Evolutionary conservation across 768 basidiomycete genomes (phyloP), one percentile per base, ranked within the genome.

Genomic region (Kwoniella heveanensis): DNA sequence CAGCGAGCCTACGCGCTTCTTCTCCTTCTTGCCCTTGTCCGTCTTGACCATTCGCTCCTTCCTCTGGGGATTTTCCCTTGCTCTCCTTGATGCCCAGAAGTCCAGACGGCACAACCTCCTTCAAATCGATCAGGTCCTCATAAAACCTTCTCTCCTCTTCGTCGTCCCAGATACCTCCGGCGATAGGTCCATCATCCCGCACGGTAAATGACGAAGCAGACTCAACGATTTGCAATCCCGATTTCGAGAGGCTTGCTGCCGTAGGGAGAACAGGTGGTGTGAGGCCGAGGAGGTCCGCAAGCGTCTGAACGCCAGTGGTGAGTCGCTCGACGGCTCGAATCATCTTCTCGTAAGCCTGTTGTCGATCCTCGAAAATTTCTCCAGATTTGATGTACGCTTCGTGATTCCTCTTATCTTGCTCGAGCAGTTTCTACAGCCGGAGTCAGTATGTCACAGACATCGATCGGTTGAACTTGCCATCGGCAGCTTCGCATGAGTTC

Each of bases 351-450:
- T 99, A 99, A 10, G 91, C 92, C 80, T 98, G 94, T 78, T 98
- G 95, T 32, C 96, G 87, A 79, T 99, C 96, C 76, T 99, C 96
- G 70, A 99, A 99, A 66, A 99, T 97, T 80, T 99, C 95, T 26
- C 96, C 96, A 2, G 94, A 97, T 30, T 94, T 91, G 69, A 99
- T 98, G 77, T 99, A 99, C 61, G 96, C 96, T 83, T 99, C 96
- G 77, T 98, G 95, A 73, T 99, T 99, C 54, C 90, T 85, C 66
- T 88, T 88, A 79, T 98, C 96, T 81, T 96, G 94, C 68, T 96
- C 92, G 88, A 97, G 92, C 50, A 99, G 83, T 52, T 89, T 88
- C 95, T 98, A 73, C 27, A 55, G 54, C 27, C 53, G 19, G 27
- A 32, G 56, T 60, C 64, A 63, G 22, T 24, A 32, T 46, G 44